Evolutionary conservation across 768 basidiomycete genomes (phyloP), one percentile per base, ranked within the genome.

Genomic region (Kwoniella shandongensis): DNA sequence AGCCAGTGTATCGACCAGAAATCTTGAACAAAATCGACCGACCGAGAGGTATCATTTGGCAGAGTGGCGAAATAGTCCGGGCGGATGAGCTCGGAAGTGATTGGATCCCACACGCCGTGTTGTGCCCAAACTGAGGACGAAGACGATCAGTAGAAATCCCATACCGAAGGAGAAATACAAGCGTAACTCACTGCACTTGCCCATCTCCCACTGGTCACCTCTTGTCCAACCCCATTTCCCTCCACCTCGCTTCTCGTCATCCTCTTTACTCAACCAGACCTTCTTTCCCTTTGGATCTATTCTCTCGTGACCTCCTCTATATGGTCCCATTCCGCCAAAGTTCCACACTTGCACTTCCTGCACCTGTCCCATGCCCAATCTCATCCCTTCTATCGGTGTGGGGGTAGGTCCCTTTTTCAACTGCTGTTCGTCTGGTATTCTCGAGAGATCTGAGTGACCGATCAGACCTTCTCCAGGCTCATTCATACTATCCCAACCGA

Each of bases 401-500:
- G 94, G 92, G 54, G 85, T 80, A 0, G 89, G 84, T 0, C 93
- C 94, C 73, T 91, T 94, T 72, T 88, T 90, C 38, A 96, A 79
- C 17, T 84, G 85, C 69, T 91, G 88, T 35, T 81, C 78, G 13
- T 78, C 78, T 0, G 90, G 87, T 35, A 86, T 83, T 18, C 71
- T 61, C 42, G 79, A 81, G 29, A 98, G 79, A 74, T 94, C 84
- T 0, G 80, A 78, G 77, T 86, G 86, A 1, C 82, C 83, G 32
- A 85, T 81, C 30, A 89, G 79, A 0, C 94, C 94, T 62, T 93
- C 90, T 36, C 85, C 86, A 0, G 94, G 93, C 74, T 99, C 94
- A 74, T 99, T 98, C 76, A 96, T 79, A 66, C 86, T 88, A 73
- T 99, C 94, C 94, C 94, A 97, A 0, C 94, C 94, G 47, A 98